Evolutionary conservation across 2,329 filamentous ascomycete genomes (phyloP), one percentile per base, ranked within the genome.

Genomic region (Aspergillus transmontanensis): DNA sequence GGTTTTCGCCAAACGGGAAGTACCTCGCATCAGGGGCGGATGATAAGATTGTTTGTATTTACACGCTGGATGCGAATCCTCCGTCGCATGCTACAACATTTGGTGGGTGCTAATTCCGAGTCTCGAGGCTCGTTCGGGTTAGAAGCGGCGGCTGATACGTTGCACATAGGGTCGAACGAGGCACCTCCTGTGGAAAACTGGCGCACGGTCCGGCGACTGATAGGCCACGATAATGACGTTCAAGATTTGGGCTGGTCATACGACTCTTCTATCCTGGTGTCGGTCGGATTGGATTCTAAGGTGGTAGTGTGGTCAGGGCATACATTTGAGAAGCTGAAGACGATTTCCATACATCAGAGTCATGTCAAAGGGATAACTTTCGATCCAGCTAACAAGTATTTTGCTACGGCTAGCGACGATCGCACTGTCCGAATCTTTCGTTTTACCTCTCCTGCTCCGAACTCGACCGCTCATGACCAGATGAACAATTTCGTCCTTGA

Each of bases 361-460:
- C 96, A 98, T 76, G 95, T 99, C 81, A 99, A 99, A 78, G 95
- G 96, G 66, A 96, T 99, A 72, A 97, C 94, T 0, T 99, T 99
- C 75, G 95, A 99, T 75, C 95, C 95, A 0, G 95, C 95, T 48
- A 98, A 98, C 82, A 99, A 98, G 76, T 99, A 97, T 83, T 99
- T 99, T 79, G 95, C 96, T 19, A 99, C 96, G 0, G 94, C 96
- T 2, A 97, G 93, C 80, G 95, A 99, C 77, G 95, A 99, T 78
- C 89, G 95, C 64, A 94, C 93, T 2, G 96, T 99, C 79, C 96
- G 96, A 77, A 92, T 99, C 71, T 98, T 96, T 79, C 89, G 94
- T 63, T 99, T 97, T 77, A 97, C 92, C 2, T 91, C 94, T 1
- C 94, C 95, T 0, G 87, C 90, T 1, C 92, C 95, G 11, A 97